These are phyloP conservation scores for Lagenidium giganteum DNA, from an alignment of 352 stramenopile genomes.

Conservation along the genomic window DNA sequence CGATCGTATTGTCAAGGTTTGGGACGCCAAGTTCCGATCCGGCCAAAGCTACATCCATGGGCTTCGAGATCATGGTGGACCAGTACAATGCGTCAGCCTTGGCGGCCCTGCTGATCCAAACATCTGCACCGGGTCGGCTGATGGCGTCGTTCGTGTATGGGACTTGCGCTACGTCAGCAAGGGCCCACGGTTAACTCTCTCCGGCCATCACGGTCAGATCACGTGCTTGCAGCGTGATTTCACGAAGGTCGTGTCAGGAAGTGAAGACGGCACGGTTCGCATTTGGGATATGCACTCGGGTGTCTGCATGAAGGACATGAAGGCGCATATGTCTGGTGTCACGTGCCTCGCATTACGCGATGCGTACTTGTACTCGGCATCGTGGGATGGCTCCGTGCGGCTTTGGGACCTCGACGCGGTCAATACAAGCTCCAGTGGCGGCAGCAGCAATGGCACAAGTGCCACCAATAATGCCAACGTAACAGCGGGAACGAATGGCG, in stretches of 20 bases:
- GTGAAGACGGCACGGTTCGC: constrained; percentile 65
- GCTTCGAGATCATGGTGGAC: constrained; percentile 53
- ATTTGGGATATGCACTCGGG: constrained; percentile 83
- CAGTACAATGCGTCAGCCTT: constrained; percentile 63
- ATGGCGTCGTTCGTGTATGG: constrained; percentile 78
- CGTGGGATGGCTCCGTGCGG: constrained; percentile 69
- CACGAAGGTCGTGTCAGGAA: constrained; percentile 70
- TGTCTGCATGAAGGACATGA: constrained; percentile 47
- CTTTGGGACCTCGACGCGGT: constrained; percentile 68
- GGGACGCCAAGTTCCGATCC: constrained; percentile 65
- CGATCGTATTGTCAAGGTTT: constrained; percentile 74
- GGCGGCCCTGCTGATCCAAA: constrained; percentile 71
- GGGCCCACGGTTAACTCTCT: constrained; percentile 51
- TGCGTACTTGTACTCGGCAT: constrained; percentile 60
- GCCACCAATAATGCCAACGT: no score
- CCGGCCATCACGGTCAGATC: constrained; percentile 44
- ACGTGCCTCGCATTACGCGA: constrained; percentile 58
- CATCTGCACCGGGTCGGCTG: constrained; percentile 66
- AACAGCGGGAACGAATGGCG: no score
- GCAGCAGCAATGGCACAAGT: no score
- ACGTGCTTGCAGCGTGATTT: constrained; percentile 76
- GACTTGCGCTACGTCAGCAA: constrained; percentile 73
- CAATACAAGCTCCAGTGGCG: no score
- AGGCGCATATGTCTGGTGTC: constrained; percentile 56
- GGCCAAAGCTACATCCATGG: constrained; percentile 44